Conservation (phyloP, 805 yeast genomes). For the Huiozyma naganishii region DNA sequence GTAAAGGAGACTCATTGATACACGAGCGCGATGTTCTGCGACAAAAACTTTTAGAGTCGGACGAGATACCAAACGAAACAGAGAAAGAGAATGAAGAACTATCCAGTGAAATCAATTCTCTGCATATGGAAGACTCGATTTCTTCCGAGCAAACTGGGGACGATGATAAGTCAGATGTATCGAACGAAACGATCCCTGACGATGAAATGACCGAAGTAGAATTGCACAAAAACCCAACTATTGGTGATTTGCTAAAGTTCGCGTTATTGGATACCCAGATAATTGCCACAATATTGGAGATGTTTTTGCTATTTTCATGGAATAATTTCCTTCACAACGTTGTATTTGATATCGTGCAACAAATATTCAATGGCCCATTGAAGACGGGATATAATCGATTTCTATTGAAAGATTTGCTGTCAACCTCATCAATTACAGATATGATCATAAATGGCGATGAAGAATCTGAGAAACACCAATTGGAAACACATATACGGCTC, state of each 20-base stretch:
- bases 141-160: background rate
- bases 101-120: background rate
- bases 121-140: background rate
- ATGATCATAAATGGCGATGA: slow-evolving; percentile 56
- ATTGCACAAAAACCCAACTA: slow-evolving; percentile 40
- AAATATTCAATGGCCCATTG: slow-evolving; percentile 61
- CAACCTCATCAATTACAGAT: slow-evolving; percentile 47
- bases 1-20: slow-evolving; percentile 56
- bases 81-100: background rate
- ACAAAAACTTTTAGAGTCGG: slow-evolving; percentile 13
- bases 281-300: slow-evolving; percentile 46
- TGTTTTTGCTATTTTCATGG: slow-evolving; percentile 71
- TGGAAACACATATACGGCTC: slow-evolving; percentile 52
- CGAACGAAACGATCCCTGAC: background rate
- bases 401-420: slow-evolving; percentile 50
- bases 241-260: slow-evolving; percentile 66
- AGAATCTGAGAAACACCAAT: slow-evolving; percentile 50
- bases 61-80: slow-evolving; percentile 1
- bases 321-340: slow-evolving; percentile 79
- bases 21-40: slow-evolving; percentile 62
- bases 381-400: slow-evolving; percentile 67
- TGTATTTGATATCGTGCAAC: slow-evolving; percentile 75
- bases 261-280: slow-evolving; percentile 55
- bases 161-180: background rate
- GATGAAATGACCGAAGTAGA: background rate